phyloP scores from a whole-genome alignment of 1,139 yeast species.

The Taphrina wiesneri region DNA sequence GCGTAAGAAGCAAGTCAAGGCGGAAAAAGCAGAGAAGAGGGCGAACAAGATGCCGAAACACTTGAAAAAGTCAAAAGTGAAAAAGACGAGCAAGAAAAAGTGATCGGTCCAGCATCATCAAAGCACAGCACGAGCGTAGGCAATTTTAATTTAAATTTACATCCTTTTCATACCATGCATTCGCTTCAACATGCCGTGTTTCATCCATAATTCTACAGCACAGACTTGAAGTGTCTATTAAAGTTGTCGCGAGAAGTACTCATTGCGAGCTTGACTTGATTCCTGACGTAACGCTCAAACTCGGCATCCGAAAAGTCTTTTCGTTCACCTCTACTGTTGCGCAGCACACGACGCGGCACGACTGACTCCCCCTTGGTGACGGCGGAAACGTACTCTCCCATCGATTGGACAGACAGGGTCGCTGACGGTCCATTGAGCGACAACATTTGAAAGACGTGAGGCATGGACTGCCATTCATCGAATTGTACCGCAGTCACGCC shows the following conservation, averaged over 20 bases:
- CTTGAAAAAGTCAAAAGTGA: constrained; percentile 59
- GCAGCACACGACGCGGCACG: constrained; percentile 1
- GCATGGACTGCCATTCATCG: constrained; percentile 31
- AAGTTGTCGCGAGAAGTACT: neutral
- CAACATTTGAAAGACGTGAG: constrained; percentile 32
- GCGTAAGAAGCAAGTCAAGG: constrained; percentile 80
- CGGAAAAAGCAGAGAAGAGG: constrained; percentile 81
- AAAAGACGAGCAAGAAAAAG: constrained; percentile 34
- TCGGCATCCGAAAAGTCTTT: neutral
- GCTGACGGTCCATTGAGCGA: neutral
- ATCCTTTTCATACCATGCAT: neutral
- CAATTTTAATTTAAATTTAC: neutral
- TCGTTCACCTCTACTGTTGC: neutral
- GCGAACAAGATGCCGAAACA: constrained; percentile 90
- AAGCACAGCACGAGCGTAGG: neutral
- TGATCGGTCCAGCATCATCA: neutral
- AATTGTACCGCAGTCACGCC: constrained; percentile 13
- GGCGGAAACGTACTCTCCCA: constrained; percentile 22
- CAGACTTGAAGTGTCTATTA: constrained; percentile 1
- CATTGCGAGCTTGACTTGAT: constrained; percentile 10
- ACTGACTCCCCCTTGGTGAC: neutral
- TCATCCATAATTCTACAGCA: neutral
- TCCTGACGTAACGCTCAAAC: neutral
- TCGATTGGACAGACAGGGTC: neutral
- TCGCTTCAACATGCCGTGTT: neutral